These are phyloP conservation scores for Talaromyces adpressus DNA, from an alignment of 495 filamentous ascomycete species.

Conservation along the genomic window DNA sequence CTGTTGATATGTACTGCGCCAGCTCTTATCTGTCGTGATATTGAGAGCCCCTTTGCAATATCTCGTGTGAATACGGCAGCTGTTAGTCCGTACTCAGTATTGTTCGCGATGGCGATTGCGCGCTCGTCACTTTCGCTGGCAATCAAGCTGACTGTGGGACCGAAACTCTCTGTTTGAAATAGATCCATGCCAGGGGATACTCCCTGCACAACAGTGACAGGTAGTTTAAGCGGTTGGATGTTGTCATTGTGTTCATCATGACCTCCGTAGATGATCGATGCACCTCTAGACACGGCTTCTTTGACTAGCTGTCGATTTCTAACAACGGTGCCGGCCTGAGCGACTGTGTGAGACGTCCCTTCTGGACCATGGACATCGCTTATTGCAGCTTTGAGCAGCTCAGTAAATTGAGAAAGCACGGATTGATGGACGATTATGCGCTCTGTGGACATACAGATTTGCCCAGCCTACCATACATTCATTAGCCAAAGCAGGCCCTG, in stretches of 20 bases:
- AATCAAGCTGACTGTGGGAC: constrained; percentile 58
- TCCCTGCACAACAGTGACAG: constrained; percentile 48
- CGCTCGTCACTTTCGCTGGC: constrained; percentile 41
- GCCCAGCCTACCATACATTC: constrained; percentile 43
- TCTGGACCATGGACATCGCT: constrained; percentile 42
- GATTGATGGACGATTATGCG: constrained; percentile 72
- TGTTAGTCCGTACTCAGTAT: constrained; percentile 46
- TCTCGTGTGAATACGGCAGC: constrained; percentile 41
- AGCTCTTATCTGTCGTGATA: no score
- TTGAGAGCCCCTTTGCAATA: constrained; percentile 32
- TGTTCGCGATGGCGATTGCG: constrained; percentile 41
- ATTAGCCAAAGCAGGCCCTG: no score
- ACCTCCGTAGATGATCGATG: not conserved
- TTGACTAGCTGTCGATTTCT: not conserved
- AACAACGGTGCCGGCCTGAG: no score
- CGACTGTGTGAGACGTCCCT: constrained; percentile 6
- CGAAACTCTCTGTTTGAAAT: constrained; percentile 75
- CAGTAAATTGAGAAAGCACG: constrained; percentile 5
- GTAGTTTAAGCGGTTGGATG: constrained; percentile 17
- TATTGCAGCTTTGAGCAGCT: constrained; percentile 54
- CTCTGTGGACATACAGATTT: constrained; percentile 92
- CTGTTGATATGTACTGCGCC: constrained; percentile 68
- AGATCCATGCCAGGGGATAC: constrained; percentile 69
- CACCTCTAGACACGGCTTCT: not conserved
- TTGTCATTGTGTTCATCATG: not conserved